These are phyloP conservation scores for Termitomyces sp. DNA, from an alignment of 768 basidiomycete species.

Conservation along the genomic window DNA sequence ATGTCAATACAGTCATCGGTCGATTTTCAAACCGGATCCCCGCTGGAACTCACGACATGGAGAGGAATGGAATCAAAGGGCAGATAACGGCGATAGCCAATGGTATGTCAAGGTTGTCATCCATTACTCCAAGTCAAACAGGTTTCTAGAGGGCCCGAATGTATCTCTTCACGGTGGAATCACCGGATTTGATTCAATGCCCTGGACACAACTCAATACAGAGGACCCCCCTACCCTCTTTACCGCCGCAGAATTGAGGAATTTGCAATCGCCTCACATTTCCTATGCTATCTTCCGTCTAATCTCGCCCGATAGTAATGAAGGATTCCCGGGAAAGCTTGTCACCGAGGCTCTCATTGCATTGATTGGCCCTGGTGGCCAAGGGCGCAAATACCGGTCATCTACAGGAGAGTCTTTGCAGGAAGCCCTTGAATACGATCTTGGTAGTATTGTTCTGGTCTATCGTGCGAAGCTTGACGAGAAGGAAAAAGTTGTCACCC, in stretches of 20 bases:
- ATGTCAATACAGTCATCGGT: conserved; percentile 69
- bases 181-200: conserved; percentile 51
- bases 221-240: conserved; percentile 45
- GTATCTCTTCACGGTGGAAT: conserved; percentile 75
- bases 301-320: conserved; percentile 58
- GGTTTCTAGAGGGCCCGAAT: conserved; percentile 32
- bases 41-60: conserved; percentile 44
- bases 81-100: conserved; percentile 39
- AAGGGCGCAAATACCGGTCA: conserved; percentile 21
- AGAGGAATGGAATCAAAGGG: conserved; percentile 46
- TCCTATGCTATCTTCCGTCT: conserved; percentile 50
- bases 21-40: conserved; percentile 71
- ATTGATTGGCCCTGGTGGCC: conserved; percentile 33
- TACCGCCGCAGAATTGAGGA: conserved; percentile 43
- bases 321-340: conserved; percentile 63
- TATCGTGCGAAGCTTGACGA: conserved; percentile 66
- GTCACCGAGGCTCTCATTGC: conserved; percentile 52
- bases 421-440: conserved; percentile 31
- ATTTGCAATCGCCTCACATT: conserved; percentile 26
- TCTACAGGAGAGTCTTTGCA: conserved; percentile 14
- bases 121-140: neutral
- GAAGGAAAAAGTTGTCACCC: conserved; percentile 47
- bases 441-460: conserved; percentile 63
- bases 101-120: conserved; percentile 21
- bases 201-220: conserved; percentile 43